Evolutionary conservation across 805 yeast species (phyloP).

Genomic region (Yamadazyma scolyti): DNA sequence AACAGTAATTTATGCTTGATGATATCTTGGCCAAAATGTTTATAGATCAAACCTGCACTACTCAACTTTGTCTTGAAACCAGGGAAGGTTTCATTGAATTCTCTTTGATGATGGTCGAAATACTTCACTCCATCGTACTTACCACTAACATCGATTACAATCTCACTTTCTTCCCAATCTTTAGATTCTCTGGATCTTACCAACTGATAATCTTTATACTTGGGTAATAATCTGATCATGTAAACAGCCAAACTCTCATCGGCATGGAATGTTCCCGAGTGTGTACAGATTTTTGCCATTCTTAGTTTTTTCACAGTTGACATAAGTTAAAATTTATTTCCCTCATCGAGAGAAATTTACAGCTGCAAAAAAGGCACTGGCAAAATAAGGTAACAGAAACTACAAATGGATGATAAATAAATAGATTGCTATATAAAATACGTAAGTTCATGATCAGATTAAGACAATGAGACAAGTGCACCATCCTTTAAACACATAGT

Average conservation of each 20-base stretch:
- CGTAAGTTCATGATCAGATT: too few species aligned
- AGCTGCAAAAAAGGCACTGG: too few species aligned
- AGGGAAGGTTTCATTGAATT: conserved; percentile 70
- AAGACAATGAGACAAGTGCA: too few species aligned
- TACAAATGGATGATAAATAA: too few species aligned
- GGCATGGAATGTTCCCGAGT: conserved; percentile 93
- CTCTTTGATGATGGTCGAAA: conserved; percentile 97
- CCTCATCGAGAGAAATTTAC: too few species aligned
- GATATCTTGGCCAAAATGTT: conserved; percentile 75
- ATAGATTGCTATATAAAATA: too few species aligned
- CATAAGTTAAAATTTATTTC: background rate
- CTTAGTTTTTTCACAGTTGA: conserved; percentile 6
- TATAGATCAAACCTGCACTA: conserved; percentile 91
- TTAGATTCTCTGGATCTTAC: conserved; percentile 81
- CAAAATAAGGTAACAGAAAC: too few species aligned
- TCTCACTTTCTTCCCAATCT: conserved; percentile 82
- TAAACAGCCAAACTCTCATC: conserved; percentile 94
- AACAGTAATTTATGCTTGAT: conserved; percentile 43
- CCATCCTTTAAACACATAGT: conserved; percentile 26
- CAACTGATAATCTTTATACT: conserved; percentile 60
- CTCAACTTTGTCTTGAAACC: conserved; percentile 74
- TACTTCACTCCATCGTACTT: conserved; percentile 80
- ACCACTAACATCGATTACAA: conserved; percentile 94
- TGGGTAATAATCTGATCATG: conserved; percentile 71
- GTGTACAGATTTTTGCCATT: conserved; percentile 73